Evolutionary conservation across 139 green algal species (phyloP), one percentile per base, ranked within the genome.

Genomic region (Tetratostichococcus sp.): DNA sequence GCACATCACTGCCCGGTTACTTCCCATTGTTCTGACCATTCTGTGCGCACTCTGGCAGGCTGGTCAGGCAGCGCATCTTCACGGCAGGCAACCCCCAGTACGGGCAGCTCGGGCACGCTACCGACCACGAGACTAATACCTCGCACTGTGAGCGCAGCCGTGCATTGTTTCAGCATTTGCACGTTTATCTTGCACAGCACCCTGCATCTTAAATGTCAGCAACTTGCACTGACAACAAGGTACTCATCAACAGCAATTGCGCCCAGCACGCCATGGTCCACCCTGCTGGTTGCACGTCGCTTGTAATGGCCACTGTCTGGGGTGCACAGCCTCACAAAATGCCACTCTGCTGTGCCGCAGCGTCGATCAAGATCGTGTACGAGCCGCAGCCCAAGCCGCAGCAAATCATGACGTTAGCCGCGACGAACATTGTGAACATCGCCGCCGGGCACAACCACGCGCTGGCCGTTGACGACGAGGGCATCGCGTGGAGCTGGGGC

Each of bases 21-120:
- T 50, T 11, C 39, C 6, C 39, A 50, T 11, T 50, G 50, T 17
- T 28, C 19, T 62, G 50, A n/a, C n/a, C n/a, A n/a, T n/a, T n/a
- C n/a, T n/a, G n/a, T n/a, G n/a, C n/a, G n/a, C n/a, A n/a, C n/a
- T n/a, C n/a, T n/a, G n/a, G n/a, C 50, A 62, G 50, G 50, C 50
- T 62, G 50, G 14, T 25, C 11, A 62, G 26, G 17, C 50, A 62
- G 50, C 11, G 50, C 31, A 42, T 91, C 35, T 89, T 80, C 71
- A 74, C 83, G 0, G 86, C 84, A 6, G 93, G 92, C 26, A 79
- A 91, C 67, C 87, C 89, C 1, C 93, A 97, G 76, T 97, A 97
- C 74, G 95, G 95, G 1, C 93, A 97, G 82, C 83, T 98, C 65
- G 95, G 95, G 6, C 88, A 97, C 74, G 95, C 93, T 65, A 90